These are phyloP conservation scores for Tulasnella sp. DNA, from an alignment of 768 basidiomycete genomes.

Conservation along the genomic window DNA sequence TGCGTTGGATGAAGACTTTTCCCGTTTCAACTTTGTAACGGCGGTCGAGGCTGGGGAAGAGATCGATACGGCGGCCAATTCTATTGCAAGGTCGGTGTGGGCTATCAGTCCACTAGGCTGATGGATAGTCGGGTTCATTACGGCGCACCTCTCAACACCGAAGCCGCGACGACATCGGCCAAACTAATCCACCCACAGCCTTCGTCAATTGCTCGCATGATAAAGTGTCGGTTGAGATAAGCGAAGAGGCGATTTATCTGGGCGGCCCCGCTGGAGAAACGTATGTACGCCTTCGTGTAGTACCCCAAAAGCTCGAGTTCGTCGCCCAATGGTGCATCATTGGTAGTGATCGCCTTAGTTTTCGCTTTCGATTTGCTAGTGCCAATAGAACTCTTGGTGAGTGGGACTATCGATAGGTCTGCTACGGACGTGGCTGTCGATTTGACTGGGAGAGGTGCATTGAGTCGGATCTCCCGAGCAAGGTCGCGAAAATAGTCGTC, in stretches of 20 bases:
- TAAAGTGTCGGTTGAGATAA: conserved; percentile 19
- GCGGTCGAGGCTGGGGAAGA: not conserved
- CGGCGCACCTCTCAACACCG: conserved; percentile 5
- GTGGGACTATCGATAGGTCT: not conserved
- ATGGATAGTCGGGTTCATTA: not conserved
- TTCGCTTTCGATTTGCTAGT: not conserved
- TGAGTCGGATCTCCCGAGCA: conserved; percentile 16
- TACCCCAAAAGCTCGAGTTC: conserved; percentile 12
- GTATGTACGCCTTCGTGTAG: conserved; percentile 13
- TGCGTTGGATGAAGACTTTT: not conserved
- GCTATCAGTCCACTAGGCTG: not conserved
- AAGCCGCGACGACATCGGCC: conserved; percentile 15
- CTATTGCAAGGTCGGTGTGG: not conserved
- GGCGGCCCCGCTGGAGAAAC: conserved; percentile 16
- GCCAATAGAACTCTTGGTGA: not conserved
- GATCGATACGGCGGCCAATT: conserved; percentile 5
- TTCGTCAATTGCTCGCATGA: conserved; percentile 17
- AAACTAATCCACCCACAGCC: conserved; percentile 19
- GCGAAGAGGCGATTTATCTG: conserved; percentile 18
- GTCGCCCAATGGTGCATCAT: not conserved
- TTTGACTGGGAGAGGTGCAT: conserved; percentile 10
- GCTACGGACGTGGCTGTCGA: not conserved
- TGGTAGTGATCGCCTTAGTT: not conserved
- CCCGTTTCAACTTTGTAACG: not conserved
- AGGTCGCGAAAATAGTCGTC: conserved; percentile 18